A percentile compares a stretch with the other conserved stretches of the same genome.
phyloP scores from a whole-genome alignment of 306 rosid species.

The Sechiopsis laciniata region DNA sequence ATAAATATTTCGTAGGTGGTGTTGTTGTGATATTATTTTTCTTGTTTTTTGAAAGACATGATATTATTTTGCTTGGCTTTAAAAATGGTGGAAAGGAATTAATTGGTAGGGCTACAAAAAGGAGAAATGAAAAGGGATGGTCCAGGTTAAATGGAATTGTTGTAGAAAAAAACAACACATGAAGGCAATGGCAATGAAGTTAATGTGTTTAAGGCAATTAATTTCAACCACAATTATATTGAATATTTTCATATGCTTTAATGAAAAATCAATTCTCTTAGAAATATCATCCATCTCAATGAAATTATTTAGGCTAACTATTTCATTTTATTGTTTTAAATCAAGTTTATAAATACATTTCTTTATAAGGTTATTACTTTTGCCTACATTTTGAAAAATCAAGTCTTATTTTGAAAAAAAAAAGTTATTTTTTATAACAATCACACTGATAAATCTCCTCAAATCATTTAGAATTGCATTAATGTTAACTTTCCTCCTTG shows the following conservation, averaged over 20 bases:
- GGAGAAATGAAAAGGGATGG: neutral
- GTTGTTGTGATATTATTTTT: neutral
- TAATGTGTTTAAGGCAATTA: neutral
- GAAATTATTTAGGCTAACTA: neutral
- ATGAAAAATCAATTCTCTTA: constrained; percentile 8
- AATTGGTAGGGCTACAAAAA: neutral
- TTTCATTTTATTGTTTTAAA: neutral
- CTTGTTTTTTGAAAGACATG: neutral
- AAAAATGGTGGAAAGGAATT: neutral
- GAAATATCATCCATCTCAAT: neutral
- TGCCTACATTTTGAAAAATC: too few relatives aligned
- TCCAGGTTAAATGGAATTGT: constrained; percentile 5
- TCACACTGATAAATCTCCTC: too few relatives aligned
- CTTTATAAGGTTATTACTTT: too few relatives aligned
- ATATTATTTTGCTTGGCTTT: neutral
- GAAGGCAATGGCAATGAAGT: constrained; percentile 18
- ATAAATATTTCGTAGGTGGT: neutral
- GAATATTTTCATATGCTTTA: constrained; percentile 2
- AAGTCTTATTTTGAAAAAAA: too few relatives aligned
- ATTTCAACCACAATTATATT: neutral
- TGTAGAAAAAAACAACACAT: neutral
- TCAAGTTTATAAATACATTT: too few relatives aligned
- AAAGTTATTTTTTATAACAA: too few relatives aligned
- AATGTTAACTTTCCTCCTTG: too few relatives aligned
- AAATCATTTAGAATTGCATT: too few relatives aligned